A percentile compares a stretch with the other conserved stretches of the same genome.
phyloP scores from a whole-genome alignment of 495 filamentous ascomycete species.

The Xanthoparmelia taractica region DNA sequence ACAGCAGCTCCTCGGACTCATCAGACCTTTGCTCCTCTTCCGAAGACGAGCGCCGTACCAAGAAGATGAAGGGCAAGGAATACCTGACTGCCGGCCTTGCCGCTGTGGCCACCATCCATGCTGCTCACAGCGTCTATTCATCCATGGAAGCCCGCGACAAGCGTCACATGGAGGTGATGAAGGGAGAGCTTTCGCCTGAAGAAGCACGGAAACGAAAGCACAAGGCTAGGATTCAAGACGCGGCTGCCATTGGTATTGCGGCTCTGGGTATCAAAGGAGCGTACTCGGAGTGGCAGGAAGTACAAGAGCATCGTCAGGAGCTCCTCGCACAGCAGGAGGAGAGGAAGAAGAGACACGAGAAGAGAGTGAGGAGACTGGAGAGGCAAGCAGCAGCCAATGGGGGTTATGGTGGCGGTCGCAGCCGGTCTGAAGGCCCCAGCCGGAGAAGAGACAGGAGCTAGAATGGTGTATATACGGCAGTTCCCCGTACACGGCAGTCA shows the following conservation, averaged over 20 bases:
- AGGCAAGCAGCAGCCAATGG: constrained; percentile 15
- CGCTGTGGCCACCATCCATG: constrained; percentile 69
- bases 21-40: constrained; percentile 56
- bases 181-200: constrained; percentile 57
- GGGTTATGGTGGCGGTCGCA: background rate
- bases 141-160: constrained; percentile 61
- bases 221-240: constrained; percentile 61
- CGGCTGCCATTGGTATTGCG: constrained; percentile 65
- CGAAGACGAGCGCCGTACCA: constrained; percentile 56
- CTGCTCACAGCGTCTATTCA: constrained; percentile 63
- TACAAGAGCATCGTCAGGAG: constrained; percentile 41
- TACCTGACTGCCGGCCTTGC: constrained; percentile 65
- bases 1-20: constrained; percentile 27
- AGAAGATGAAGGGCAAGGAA: constrained; percentile 71
- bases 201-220: constrained; percentile 60
- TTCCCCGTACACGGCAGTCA: background rate
- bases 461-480: background rate
- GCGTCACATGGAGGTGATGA: constrained; percentile 54
- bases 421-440: constrained; percentile 7
- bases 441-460: constrained; percentile 14
- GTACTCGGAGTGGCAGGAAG: constrained; percentile 40
- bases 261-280: constrained; percentile 69
- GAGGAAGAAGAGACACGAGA: constrained; percentile 26
- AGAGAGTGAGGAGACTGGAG: constrained; percentile 22
- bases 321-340: constrained; percentile 19